A percentile compares a stretch with the other conserved stretches of the same genome.
Conservation (phyloP, 2,329 filamentous ascomycete genomes). For the Lasiodiplodia sp. region DNA sequence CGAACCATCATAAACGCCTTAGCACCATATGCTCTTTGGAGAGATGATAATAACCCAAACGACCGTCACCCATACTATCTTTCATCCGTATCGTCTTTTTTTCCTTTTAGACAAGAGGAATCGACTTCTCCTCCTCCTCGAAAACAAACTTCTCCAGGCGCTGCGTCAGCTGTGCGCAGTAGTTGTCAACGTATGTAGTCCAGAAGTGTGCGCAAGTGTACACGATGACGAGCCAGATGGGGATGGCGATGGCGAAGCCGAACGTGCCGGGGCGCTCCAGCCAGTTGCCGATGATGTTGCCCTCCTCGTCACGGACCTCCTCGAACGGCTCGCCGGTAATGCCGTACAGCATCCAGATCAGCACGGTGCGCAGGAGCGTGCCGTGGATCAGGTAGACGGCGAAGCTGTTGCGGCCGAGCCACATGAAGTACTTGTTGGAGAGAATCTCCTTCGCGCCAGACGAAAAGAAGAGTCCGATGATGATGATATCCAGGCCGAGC, state of each 20-base stretch:
- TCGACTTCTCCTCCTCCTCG: slow-evolving; percentile 43
- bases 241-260: slow-evolving; percentile 53
- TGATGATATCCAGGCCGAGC: slow-evolving; percentile 58
- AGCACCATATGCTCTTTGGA: background rate
- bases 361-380: slow-evolving; percentile 59
- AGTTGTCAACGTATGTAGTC: slow-evolving; percentile 61
- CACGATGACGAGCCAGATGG: slow-evolving; percentile 56
- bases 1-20: slow-evolving; percentile 6
- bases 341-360: slow-evolving; percentile 62
- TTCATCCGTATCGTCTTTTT: background rate
- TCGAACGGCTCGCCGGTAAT: slow-evolving; percentile 56
- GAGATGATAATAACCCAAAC: background rate
- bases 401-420: slow-evolving; percentile 63
- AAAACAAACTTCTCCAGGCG: slow-evolving; percentile 59
- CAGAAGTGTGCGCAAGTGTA: slow-evolving; percentile 59
- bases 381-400: slow-evolving; percentile 64
- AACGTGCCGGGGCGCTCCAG: slow-evolving; percentile 50
- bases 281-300: slow-evolving; percentile 51
- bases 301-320: slow-evolving; percentile 48
- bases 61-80: background rate
- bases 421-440: slow-evolving; percentile 59
- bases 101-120: slow-evolving; percentile 5
- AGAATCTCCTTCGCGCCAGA: slow-evolving; percentile 58
- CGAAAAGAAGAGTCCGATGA: slow-evolving; percentile 60
- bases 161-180: slow-evolving; percentile 57